Percentiles rank a stretch among this genome's conserved stretches.
Conservation (phyloP, 768 basidiomycete species). For the Termitomyces sp. region DNA sequence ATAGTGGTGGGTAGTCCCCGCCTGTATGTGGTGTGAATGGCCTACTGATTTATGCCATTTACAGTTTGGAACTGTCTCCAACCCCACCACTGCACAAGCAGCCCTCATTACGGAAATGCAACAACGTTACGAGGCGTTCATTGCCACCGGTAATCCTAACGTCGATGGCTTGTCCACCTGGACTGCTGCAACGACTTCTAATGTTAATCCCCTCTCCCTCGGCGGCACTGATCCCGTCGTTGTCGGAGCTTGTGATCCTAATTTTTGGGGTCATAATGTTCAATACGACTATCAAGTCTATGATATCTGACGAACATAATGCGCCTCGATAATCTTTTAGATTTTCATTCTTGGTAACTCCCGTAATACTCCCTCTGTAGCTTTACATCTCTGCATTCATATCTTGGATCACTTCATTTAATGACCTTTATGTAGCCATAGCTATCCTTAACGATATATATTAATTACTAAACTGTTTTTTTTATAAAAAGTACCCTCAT, state of each 20-base stretch:
- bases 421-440: conserved; percentile 15
- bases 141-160: conserved; percentile 62
- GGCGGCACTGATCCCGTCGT: conserved; percentile 53
- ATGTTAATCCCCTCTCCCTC: conserved; percentile 57
- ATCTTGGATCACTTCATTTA: background rate
- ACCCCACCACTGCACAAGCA: conserved; percentile 52
- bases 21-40: background rate
- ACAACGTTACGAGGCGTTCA: conserved; percentile 64
- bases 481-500: background rate
- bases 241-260: conserved; percentile 57
- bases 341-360: background rate
- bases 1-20: conserved; percentile 53
- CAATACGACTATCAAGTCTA: conserved; percentile 74
- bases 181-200: conserved; percentile 45
- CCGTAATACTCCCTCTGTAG: conserved; percentile 19
- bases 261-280: conserved; percentile 64
- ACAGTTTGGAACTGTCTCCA: conserved; percentile 54
- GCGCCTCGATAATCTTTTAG: background rate
- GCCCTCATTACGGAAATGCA: conserved; percentile 66
- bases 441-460: background rate
- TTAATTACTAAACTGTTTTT: background rate
- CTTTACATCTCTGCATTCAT: conserved; percentile 12
- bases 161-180: conserved; percentile 46
- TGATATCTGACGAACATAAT: conserved; percentile 27
- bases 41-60: conserved; percentile 4